Percentiles rank a stretch among this genome's conserved stretches.
Conservation (phyloP, 2,329 filamentous ascomycete species). For the Magnaporthiopsis incrustans region DNA sequence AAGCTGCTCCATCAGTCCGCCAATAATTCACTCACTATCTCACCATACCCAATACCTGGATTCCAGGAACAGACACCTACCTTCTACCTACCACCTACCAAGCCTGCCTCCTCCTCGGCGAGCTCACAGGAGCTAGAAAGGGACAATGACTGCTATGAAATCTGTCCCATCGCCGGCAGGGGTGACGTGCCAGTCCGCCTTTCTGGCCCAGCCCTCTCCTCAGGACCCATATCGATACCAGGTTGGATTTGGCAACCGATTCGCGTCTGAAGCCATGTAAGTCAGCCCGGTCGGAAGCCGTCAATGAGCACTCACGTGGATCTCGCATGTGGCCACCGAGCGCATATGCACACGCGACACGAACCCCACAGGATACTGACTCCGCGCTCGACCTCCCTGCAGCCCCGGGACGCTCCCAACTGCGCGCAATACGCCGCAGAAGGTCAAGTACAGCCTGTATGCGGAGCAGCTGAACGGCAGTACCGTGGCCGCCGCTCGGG, state of each 20-base stretch:
- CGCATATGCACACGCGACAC: not conserved
- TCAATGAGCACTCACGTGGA: not conserved
- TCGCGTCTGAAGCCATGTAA: constrained; percentile 35
- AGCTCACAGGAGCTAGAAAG: constrained; percentile 2
- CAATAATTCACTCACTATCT: not conserved
- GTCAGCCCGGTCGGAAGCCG: not conserved
- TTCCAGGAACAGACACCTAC: not conserved
- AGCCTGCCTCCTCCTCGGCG: constrained; percentile 7
- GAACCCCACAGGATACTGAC: not conserved
- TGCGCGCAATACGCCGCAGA: constrained; percentile 37
- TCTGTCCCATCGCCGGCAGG: not conserved
- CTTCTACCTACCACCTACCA: constrained; percentile 7
- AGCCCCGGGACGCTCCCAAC: constrained; percentile 32
- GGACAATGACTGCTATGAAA: constrained; percentile 9
- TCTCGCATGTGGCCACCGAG: too few relatives aligned
- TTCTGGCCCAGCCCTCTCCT: not conserved
- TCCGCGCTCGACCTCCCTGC: not conserved
- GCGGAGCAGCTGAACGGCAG: constrained; percentile 40
- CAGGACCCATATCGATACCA: constrained; percentile 44
- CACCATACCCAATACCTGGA: not conserved
- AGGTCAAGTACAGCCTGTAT: constrained; percentile 31
- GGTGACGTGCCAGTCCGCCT: not conserved
- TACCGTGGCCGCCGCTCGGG: constrained; percentile 23
- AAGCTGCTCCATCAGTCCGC: not conserved
- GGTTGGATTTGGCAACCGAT: constrained; percentile 46